Evolutionary conservation across 2,329 filamentous ascomycete genomes (phyloP).

Genomic region (Claviceps sp.): DNA sequence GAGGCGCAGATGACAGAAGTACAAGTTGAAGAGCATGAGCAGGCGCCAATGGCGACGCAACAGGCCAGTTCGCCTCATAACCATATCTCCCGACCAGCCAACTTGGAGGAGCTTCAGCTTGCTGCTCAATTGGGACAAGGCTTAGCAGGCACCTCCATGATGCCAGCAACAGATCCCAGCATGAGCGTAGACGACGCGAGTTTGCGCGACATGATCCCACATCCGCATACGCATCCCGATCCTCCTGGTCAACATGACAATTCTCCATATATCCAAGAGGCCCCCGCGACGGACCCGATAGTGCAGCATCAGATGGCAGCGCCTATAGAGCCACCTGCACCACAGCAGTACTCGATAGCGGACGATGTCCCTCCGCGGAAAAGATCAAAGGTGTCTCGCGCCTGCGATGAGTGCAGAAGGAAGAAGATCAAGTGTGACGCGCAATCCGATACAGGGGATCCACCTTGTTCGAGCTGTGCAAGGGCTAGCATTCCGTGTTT

Average conservation of each 20-base stretch:
- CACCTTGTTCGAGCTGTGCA: constrained; percentile 70
- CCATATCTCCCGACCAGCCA: constrained; percentile 28
- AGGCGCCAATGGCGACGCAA: constrained; percentile 16
- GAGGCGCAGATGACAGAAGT: constrained; percentile 16
- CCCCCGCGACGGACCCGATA: constrained; percentile 22
- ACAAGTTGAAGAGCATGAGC: constrained; percentile 19
- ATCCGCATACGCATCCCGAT: constrained; percentile 28
- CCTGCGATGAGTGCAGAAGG: constrained; percentile 77
- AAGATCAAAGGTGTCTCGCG: constrained; percentile 73
- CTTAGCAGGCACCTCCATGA: constrained; percentile 33
- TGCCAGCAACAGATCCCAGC: constrained; percentile 32
- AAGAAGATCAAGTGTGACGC: constrained; percentile 90
- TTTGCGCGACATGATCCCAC: constrained; percentile 31
- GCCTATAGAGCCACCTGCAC: constrained; percentile 22
- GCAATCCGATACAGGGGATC: constrained; percentile 56
- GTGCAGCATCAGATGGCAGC: constrained; percentile 23
- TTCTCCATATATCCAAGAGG: constrained; percentile 24
- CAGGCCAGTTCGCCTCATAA: constrained; percentile 27
- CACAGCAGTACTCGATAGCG: constrained; percentile 28
- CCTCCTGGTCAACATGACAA: constrained; percentile 21
- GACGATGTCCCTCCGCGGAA: constrained; percentile 58
- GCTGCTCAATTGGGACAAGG: constrained; percentile 44
- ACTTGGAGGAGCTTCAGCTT: constrained; percentile 42
- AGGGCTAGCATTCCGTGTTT: constrained; percentile 64
- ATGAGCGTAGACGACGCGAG: constrained; percentile 30